Percentiles rank a stretch among this genome's conserved stretches.
phyloP scores from a whole-genome alignment of 129 eudicot species.

The Rutidosis leptorrhynchoides region DNA sequence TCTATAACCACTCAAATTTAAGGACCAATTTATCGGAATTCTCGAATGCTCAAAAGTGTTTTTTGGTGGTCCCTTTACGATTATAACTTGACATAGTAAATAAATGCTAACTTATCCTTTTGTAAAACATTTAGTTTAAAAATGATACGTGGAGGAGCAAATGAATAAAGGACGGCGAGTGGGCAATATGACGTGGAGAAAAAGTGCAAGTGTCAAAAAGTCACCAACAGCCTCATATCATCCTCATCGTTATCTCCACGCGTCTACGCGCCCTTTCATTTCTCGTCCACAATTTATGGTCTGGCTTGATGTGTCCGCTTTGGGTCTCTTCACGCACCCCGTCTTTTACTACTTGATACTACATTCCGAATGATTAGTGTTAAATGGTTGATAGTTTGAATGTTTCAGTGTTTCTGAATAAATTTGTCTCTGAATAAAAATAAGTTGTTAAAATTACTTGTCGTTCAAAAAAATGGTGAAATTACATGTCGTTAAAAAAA shows the following conservation, averaged over 20 bases:
- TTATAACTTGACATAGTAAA: background rate
- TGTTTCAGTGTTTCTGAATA: too few relatives aligned
- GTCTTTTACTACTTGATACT: too few relatives aligned
- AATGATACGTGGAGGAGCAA: conserved; percentile 32
- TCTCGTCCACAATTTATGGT: conserved; percentile 35
- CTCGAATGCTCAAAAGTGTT: background rate
- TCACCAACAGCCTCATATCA: conserved; percentile 27
- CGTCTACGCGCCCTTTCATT: conserved; percentile 26
- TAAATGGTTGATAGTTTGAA: too few relatives aligned
- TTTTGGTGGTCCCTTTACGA: background rate
- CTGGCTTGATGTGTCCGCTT: conserved; percentile 14
- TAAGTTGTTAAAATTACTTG: too few relatives aligned
- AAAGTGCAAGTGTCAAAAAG: conserved; percentile 40
- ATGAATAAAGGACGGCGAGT: conserved; percentile 44
- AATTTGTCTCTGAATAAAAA: too few relatives aligned
- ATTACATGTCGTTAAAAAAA: too few relatives aligned
- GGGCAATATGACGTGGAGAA: conserved; percentile 55
- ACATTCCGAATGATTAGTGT: too few relatives aligned
- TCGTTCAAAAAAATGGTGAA: too few relatives aligned
- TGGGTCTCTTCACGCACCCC: conserved; percentile 15
- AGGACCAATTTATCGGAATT: background rate
- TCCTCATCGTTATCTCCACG: conserved; percentile 34
- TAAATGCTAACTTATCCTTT: too few relatives aligned
- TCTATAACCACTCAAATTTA: too few relatives aligned
- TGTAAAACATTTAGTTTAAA: too few relatives aligned